phyloP scores from a whole-genome alignment of 768 basidiomycete genomes.

The Mycena crocata region DNA sequence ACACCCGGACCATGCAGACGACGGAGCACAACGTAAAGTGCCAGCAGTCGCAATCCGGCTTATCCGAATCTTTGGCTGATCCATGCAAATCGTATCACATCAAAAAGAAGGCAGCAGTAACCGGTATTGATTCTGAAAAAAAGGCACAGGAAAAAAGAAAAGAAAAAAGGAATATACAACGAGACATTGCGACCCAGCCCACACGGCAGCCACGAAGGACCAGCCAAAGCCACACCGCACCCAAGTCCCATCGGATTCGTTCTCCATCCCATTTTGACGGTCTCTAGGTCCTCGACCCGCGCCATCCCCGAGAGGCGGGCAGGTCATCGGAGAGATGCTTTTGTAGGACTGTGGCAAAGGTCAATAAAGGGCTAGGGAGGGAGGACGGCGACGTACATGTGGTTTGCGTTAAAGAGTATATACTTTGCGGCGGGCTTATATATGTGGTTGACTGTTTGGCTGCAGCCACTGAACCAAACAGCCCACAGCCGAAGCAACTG shows the following conservation, averaged over 20 bases:
- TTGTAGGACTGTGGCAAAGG: conserved; percentile 66
- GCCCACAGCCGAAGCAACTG: neutral
- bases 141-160: conserved; percentile 19
- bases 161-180: conserved; percentile 72
- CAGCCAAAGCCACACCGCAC: conserved; percentile 74
- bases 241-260: conserved; percentile 84
- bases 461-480: neutral
- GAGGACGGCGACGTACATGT: conserved; percentile 62
- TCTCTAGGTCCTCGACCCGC: conserved; percentile 90
- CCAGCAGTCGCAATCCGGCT: too few relatives aligned
- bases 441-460: conserved; percentile 16
- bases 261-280: conserved; percentile 88
- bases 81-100: conserved; percentile 20
- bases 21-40: too few relatives aligned
- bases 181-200: conserved; percentile 89
- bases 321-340: conserved; percentile 92
- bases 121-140: conserved; percentile 8
- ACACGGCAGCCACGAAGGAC: conserved; percentile 75
- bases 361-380: neutral
- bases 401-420: conserved; percentile 60
- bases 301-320: conserved; percentile 75
- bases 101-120: neutral
- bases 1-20: too few relatives aligned
- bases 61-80: conserved; percentile 9
- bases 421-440: conserved; percentile 31